A percentile compares a stretch with the other conserved stretches of the same genome.
Evolutionary conservation across 345 rosid species (phyloP).

Genomic region (Cochlearia excelsa): DNA sequence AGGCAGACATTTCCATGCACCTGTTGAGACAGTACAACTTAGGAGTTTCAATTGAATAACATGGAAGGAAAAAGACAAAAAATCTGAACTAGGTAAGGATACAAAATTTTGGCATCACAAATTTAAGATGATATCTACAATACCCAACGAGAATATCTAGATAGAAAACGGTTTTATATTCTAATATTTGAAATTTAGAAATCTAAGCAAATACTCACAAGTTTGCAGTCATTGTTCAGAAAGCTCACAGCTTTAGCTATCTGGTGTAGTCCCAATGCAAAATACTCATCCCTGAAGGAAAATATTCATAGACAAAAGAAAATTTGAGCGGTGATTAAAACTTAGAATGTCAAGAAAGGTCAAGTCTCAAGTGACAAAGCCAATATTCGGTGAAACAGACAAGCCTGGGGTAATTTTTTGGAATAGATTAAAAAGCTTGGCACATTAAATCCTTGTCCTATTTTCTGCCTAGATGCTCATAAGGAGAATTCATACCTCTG

Average conservation of each 20-base stretch:
- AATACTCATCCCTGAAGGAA: constrained; percentile 87
- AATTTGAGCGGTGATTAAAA: neutral
- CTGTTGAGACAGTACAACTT: constrained; percentile 39
- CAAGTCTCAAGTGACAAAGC: neutral
- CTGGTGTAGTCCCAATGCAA: constrained; percentile 87
- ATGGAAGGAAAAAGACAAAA: neutral
- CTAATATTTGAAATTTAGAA: constrained; percentile 8
- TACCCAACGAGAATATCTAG: constrained; percentile 17
- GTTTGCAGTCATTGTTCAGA: constrained; percentile 95
- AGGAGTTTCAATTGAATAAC: neutral
- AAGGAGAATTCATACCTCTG: constrained; percentile 59
- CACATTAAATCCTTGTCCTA: neutral
- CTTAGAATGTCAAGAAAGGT: constrained; percentile 1
- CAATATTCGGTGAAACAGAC: constrained; percentile 4
- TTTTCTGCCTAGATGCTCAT: constrained; percentile 15
- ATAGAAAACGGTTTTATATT: neutral
- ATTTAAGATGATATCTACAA: constrained; percentile 5
- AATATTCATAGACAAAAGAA: constrained; percentile 13
- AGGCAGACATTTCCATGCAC: constrained; percentile 96
- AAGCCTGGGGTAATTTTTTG: neutral
- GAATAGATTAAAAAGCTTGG: neutral
- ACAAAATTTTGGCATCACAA: neutral
- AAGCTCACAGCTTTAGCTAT: constrained; percentile 99
- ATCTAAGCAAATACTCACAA: constrained; percentile 50
- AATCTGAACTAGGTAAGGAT: neutral